Percentiles rank a stretch among this genome's conserved stretches.
Conservation (phyloP, 176 grass and related monocot genomes). For the Otatea glauca region DNA sequence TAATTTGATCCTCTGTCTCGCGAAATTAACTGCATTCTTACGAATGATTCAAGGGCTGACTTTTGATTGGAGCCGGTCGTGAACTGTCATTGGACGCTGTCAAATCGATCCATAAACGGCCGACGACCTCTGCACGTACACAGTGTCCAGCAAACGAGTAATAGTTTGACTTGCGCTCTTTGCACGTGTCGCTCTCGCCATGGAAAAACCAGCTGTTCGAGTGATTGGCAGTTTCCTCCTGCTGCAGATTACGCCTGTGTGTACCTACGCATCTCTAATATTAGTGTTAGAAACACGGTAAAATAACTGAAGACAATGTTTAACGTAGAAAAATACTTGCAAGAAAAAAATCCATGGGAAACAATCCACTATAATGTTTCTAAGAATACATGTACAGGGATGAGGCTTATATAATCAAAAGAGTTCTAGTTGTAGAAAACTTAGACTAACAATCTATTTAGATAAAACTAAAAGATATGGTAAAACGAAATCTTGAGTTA, state of each 20-base stretch:
- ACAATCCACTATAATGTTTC: too few relatives aligned
- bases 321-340: too few relatives aligned
- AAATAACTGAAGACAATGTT: too few relatives aligned
- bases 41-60: slow-evolving; percentile 50
- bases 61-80: neutral
- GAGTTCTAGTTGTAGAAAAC: too few relatives aligned
- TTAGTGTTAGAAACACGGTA: too few relatives aligned
- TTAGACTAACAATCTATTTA: too few relatives aligned
- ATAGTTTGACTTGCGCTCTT: slow-evolving; percentile 15
- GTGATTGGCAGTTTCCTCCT: neutral
- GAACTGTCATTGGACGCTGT: slow-evolving; percentile 33
- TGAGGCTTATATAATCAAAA: too few relatives aligned
- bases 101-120: slow-evolving; percentile 21
- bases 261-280: too few relatives aligned
- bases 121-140: slow-evolving; percentile 33
- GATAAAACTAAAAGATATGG: too few relatives aligned
- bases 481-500: too few relatives aligned
- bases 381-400: too few relatives aligned
- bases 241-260: neutral
- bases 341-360: too few relatives aligned
- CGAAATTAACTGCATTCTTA: slow-evolving; percentile 33
- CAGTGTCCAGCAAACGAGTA: neutral
- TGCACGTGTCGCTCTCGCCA: slow-evolving; percentile 17
- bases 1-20: neutral
- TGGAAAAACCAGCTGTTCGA: neutral